phyloP scores from a whole-genome alignment of 441 rosid species.

The Biscutella laevigata region DNA sequence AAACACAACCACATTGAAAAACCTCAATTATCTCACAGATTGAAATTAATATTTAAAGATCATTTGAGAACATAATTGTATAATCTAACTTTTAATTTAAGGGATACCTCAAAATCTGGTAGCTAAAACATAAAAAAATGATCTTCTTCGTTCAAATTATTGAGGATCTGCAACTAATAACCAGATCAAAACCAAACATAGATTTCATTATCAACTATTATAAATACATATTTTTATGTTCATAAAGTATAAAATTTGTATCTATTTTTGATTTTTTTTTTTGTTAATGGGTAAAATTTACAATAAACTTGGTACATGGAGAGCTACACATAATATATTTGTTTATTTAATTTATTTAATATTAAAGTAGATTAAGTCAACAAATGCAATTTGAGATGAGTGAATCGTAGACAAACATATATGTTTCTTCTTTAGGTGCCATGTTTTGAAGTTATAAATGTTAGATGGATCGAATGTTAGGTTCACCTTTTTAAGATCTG shows the following conservation, averaged over 20 bases:
- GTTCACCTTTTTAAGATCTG: slow-evolving; percentile 14
- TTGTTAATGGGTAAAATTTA: not conserved
- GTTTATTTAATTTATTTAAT: slow-evolving; percentile 1
- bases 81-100: slow-evolving; percentile 4
- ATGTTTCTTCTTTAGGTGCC: not conserved
- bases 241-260: not conserved
- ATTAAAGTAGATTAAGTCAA: slow-evolving; percentile 19
- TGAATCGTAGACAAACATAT: slow-evolving; percentile 2
- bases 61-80: too few species aligned
- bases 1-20: too few species aligned
- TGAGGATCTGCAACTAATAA: slow-evolving; percentile 12
- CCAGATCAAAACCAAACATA: not conserved
- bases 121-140: slow-evolving; percentile 1
- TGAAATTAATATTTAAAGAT: too few species aligned
- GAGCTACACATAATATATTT: slow-evolving; percentile 1
- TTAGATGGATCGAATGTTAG: slow-evolving; percentile 20
- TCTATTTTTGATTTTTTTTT: not conserved
- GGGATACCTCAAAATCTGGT: slow-evolving; percentile 9
- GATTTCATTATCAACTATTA: not conserved
- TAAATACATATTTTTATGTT: not conserved
- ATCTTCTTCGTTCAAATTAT: not conserved
- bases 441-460: slow-evolving; percentile 14
- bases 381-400: slow-evolving; percentile 11
- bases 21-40: too few species aligned
- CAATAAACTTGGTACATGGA: too few species aligned